phyloP scores from a whole-genome alignment of 768 basidiomycete species.

The Termitomyces sp. region DNA sequence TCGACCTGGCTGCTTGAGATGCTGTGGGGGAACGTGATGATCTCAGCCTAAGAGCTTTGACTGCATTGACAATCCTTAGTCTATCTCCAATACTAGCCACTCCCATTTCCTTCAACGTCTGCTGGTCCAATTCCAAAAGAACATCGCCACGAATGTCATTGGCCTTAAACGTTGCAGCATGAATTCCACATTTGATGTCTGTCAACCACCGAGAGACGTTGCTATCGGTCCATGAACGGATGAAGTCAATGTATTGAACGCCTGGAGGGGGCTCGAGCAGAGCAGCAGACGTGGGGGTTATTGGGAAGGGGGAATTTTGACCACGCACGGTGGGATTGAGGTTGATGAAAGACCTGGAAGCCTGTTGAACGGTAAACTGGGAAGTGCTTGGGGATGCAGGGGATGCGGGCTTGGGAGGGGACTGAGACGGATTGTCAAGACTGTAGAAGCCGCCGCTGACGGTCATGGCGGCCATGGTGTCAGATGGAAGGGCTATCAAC shows the following conservation, averaged over 20 bases:
- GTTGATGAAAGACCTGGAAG: conserved; percentile 41
- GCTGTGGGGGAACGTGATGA: conserved; percentile 28
- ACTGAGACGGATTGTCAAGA: conserved; percentile 16
- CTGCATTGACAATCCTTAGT: conserved; percentile 80
- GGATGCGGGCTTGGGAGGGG: conserved; percentile 39
- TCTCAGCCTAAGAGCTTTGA: conserved; percentile 72
- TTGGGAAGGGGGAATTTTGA: conserved; percentile 41
- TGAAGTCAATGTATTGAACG: conserved; percentile 57
- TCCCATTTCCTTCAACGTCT: conserved; percentile 87
- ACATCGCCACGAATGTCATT: conserved; percentile 95
- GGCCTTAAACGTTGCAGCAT: conserved; percentile 66
- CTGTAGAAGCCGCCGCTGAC: conserved; percentile 15
- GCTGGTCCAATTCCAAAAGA: conserved; percentile 87
- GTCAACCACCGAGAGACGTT: conserved; percentile 78
- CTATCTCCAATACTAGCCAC: conserved; percentile 89
- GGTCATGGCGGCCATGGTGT: conserved; percentile 19
- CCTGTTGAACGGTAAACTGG: conserved; percentile 35
- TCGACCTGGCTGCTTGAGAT: conserved; percentile 18
- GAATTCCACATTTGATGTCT: conserved; percentile 71
- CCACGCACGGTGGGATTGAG: conserved; percentile 36
- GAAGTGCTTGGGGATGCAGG: conserved; percentile 40
- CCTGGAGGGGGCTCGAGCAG: conserved; percentile 59
- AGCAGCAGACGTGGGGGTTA: conserved; percentile 34
- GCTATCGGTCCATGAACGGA: conserved; percentile 69
- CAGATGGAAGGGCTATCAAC: neutral